Base-by-base conservation (phyloP, 23 red algal species). In the Gracilaria gracilis region DNA sequence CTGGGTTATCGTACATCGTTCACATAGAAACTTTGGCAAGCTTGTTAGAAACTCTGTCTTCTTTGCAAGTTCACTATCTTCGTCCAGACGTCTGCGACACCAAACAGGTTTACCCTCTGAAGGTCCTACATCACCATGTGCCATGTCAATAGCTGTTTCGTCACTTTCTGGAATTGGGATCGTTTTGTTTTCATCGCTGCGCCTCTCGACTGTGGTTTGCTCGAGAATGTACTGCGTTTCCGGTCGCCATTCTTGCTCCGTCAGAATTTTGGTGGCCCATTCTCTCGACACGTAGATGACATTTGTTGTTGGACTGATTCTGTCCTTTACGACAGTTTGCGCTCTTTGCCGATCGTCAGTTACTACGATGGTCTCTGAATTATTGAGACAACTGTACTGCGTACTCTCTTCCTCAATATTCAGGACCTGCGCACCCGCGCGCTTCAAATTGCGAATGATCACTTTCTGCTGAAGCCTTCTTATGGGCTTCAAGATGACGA, bases 191-290 rank as follows among this genome's bases (percentile, higher is more conserved):
- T 55, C 64, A 5, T 35, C 51, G 44, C 44, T 31, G 20, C 14
- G 28, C 29, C 70, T 40, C 42, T 24, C 20, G 35, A n/a, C 20
- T 9, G 47, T 12, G 28, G 61, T 33, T 24, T 65, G 61, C 59
- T 50, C 59, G 8, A 85, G 61, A 59, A 90, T 9, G 55, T 81
- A 90, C n/a, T 54, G 74, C 23, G 50, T 42, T 39, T 65, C 25
- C 8, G 87, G 74, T 44, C 76, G 37, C 37, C 36, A 67, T 23
- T 51, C 24, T 62, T 67, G 87, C 35, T 55, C 49, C 14, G 74
- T 42, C 20, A 90, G 74, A 50, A 90, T 38, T 69, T 51, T 80
- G 27, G 87, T 77, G 3, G 87, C 71, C 87, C 87, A 90, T 65
- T 81, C 77, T 46, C 47, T 90, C 37, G 72, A 64, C 5, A 90